Base-by-base conservation (phyloP, 2,329 filamentous ascomycete species). In the Proliferodiscus dingleyae region DNA sequence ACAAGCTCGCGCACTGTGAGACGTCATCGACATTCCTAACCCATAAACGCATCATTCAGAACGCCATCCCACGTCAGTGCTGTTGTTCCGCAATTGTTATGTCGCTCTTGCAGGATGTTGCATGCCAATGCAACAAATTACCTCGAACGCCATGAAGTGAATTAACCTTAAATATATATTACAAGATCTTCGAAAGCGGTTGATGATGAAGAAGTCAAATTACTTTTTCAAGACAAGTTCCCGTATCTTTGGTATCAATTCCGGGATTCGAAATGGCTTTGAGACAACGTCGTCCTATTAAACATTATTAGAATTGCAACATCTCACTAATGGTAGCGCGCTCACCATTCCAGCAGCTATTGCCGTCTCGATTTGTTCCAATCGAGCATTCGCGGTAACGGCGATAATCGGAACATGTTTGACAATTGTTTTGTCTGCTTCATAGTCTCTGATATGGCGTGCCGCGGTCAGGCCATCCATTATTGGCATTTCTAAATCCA, bases 401-500 rank as follows among this genome's bases (percentile, higher is more conserved):
- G 83, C 85, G 55, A 89, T 86, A 55, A 88, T 86, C 2, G 85
- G 83, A n/a, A 88, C 78, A 58, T 87, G 84, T 40, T 72, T 68
- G 15, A 74, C 70, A 38, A 87, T 75, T 24, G 72, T 77, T 2
- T 80, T 79, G 43, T 78, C 71, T 39, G 67, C 68, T 61, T 90
- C 84, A 15, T 87, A 69, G 49, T 83, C 75, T 15, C 87, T 75
- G 43, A 91, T 89, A 49, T 71, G 77, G 33, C 75, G 72, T 10
- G 85, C 81, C 52, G 85, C 88, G 2, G 83, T 84, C 64, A 87
- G 78, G 28, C 87, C 87, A 57, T 90, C 85, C 86, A 89, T 89
- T 34, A 89, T 75, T 1, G 86, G 86, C 86, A 90, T 90, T 59
- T 89, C 85, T 38, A 89, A 72, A 60, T 90, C 87, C 85, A 90